Evolutionary conservation across 768 basidiomycete genomes (phyloP), one percentile per base, ranked within the genome.

Genomic region (Rhodosporidiobolus odoratus): DNA sequence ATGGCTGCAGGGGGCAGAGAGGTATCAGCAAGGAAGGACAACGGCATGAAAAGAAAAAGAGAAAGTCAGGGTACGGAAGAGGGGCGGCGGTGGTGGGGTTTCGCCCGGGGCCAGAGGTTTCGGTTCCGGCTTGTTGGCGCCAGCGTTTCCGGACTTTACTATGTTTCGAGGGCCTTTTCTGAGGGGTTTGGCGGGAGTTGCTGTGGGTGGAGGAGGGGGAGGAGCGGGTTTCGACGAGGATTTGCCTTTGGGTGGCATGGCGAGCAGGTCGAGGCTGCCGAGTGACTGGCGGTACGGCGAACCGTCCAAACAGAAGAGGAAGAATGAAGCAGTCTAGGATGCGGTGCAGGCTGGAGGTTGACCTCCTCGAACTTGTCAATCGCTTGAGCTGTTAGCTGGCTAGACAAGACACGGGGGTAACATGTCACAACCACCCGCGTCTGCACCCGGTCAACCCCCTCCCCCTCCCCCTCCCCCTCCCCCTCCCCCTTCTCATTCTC

Each of bases 111-210:
- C 71, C n/a, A 72, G 45, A 2, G 64, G 64, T 0, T 54, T 38
- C 5, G 63, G 66, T 4, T 43, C 50, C 1, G 61, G 65, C 34
- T 73, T 73, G 27, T 10, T 47, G 0, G 59, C 58, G 1, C 61
- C 65, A 3, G 72, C 68, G 45, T 69, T 69, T 25, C 72, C 72
- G 5, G 38, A 45, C 52, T 64, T 63, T 57, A 73, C 68, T 6
- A 73, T 69, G 59, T 66, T 58, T 41, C 54, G 43, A 58, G 16
- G 10, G 47, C 38, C 47, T 71, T 66, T 8, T 8, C 48, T 13
- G 48, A 8, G 12, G 40, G 58, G 54, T 17, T 56, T 56, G n/a
- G 35, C 43, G 2, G 65, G 32, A 0, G 32, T 9, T 12, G 69
- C 16, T 2, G 37, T 2, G 1, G 69, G 27, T 3, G 64, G 48